Percentiles rank a stretch among this genome's conserved stretches.
Conservation (phyloP, 768 basidiomycete species). For the Auriscalpium microsporum region DNA sequence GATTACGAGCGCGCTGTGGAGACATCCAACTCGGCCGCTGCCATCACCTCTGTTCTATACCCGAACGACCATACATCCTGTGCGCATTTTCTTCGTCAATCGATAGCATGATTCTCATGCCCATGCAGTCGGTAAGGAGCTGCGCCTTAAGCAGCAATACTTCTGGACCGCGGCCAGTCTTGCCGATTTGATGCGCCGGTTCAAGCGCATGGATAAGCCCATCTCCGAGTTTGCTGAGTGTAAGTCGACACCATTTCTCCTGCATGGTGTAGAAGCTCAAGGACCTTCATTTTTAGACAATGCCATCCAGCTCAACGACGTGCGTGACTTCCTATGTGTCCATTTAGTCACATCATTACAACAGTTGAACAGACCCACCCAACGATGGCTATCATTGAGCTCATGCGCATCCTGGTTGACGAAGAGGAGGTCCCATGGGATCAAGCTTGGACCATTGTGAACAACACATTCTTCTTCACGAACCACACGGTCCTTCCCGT, state of each 20-base stretch:
- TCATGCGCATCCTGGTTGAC: constrained; percentile 87
- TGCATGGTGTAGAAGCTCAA: too few species aligned
- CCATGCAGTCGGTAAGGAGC: constrained; percentile 66
- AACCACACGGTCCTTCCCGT: constrained; percentile 92
- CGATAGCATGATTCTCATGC: not conserved
- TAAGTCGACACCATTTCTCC: constrained; percentile 25
- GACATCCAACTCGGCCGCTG: constrained; percentile 81
- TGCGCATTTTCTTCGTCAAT: not conserved
- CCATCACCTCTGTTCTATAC: constrained; percentile 92
- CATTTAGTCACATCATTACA: too few species aligned
- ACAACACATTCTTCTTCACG: constrained; percentile 90
- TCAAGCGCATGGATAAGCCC: constrained; percentile 81
- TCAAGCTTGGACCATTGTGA: constrained; percentile 81
- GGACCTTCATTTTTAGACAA: constrained; percentile 39
- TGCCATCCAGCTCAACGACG: constrained; percentile 93
- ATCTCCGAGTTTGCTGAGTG: constrained; percentile 79
- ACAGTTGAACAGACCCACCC: constrained; percentile 66
- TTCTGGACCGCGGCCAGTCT: constrained; percentile 89
- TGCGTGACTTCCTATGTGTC: constrained; percentile 23
- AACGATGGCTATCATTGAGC: constrained; percentile 88
- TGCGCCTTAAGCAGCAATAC: constrained; percentile 94
- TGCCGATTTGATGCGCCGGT: constrained; percentile 84
- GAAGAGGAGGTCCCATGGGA: constrained; percentile 87
- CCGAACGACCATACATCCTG: constrained; percentile 83
- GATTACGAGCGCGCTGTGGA: constrained; percentile 89